A percentile compares a stretch with the other conserved stretches of the same genome.
These are phyloP conservation scores for Mycena latifolia DNA, from an alignment of 768 basidiomycete species.

Conservation along the genomic window DNA sequence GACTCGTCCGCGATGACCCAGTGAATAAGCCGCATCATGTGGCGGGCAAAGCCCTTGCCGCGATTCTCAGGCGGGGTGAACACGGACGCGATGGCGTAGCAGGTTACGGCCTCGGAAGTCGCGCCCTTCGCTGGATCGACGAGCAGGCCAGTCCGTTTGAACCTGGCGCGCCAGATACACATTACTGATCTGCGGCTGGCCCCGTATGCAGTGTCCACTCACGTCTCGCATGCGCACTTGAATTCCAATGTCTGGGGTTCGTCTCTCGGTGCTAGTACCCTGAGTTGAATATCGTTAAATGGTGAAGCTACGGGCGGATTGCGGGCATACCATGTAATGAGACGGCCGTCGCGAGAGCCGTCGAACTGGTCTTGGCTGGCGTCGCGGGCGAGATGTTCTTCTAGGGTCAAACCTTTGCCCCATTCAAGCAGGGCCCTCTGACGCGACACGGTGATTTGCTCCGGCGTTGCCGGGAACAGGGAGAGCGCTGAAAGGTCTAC, in stretches of 20 bases:
- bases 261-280: conserved; percentile 69
- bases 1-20: conserved; percentile 58
- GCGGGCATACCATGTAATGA: conserved; percentile 61
- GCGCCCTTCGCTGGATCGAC: conserved; percentile 20
- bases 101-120: conserved; percentile 47
- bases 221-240: conserved; percentile 75
- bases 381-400: conserved; percentile 61
- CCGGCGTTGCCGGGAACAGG: conserved; percentile 60
- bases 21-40: conserved; percentile 77
- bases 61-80: conserved; percentile 65
- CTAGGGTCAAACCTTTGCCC: conserved; percentile 56
- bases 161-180: conserved; percentile 36
- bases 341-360: conserved; percentile 57
- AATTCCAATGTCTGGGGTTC: conserved; percentile 66
- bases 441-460: conserved; percentile 58
- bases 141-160: conserved; percentile 47
- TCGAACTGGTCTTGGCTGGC: conserved; percentile 54
- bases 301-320: not conserved
- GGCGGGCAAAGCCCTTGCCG: conserved; percentile 67
- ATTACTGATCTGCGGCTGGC: not conserved
- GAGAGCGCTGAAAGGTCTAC: conserved; percentile 50
- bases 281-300: conserved; percentile 36
- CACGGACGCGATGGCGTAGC: conserved; percentile 69
- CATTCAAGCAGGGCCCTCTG: conserved; percentile 54
- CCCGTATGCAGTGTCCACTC: conserved; percentile 36